Evolutionary conservation across 192 early-diverging fungal species (phyloP).

Genomic region (Piromyces finnis): DNA sequence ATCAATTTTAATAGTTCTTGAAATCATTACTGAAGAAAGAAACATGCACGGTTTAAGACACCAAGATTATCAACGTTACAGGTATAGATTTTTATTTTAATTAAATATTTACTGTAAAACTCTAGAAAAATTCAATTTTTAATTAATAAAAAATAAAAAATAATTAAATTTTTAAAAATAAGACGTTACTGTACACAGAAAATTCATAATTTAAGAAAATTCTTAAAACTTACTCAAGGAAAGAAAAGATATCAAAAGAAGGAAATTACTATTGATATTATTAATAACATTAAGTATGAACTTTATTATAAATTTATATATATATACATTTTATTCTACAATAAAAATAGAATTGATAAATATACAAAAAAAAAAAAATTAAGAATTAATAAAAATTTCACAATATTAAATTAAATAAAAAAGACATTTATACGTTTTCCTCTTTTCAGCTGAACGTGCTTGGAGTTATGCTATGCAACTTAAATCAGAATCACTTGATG

Average conservation of each 20-base stretch:
- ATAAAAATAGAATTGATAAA: too few species aligned
- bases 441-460: slow-evolving; percentile 54
- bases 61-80: slow-evolving; percentile 61
- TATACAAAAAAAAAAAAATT: background rate
- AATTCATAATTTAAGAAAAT: slow-evolving; percentile 33
- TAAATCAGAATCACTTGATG: slow-evolving; percentile 32
- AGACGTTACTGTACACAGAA: slow-evolving; percentile 50
- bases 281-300: slow-evolving; percentile 12
- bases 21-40: slow-evolving; percentile 32
- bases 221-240: slow-evolving; percentile 19
- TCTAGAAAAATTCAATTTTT: too few species aligned
- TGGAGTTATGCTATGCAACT: slow-evolving; percentile 69
- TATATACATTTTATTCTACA: too few species aligned
- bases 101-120: too few species aligned
- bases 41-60: slow-evolving; percentile 61
- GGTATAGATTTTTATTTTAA: too few species aligned
- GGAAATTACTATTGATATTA: slow-evolving; percentile 17
- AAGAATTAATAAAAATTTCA: too few species aligned
- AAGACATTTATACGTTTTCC: slow-evolving; percentile 35
- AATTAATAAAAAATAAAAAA: too few species aligned
- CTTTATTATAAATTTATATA: slow-evolving; percentile 10
- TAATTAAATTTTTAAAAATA: background rate
- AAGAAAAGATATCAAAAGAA: slow-evolving; percentile 23
- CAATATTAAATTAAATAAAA: too few species aligned
- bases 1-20: background rate